Conservation (phyloP, 1,139 yeast genomes). For the Saccharomyces hybrid region DNA sequence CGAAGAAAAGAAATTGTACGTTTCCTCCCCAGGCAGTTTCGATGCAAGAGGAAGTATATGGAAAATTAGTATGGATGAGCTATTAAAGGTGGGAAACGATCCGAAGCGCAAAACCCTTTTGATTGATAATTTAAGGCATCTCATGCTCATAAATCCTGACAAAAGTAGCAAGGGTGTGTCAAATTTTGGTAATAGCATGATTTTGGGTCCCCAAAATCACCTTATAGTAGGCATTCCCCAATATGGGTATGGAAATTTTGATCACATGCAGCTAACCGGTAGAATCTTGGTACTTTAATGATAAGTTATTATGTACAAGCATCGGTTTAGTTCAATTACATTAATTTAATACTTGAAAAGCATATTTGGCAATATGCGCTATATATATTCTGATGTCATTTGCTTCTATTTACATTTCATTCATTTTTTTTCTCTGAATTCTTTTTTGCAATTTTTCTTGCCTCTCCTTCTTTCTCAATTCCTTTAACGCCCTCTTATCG, state of each 20-base stretch:
- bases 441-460: slow-evolving; percentile 24
- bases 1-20: slow-evolving; percentile 21
- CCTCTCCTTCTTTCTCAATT: slow-evolving; percentile 25
- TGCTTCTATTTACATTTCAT: neutral
- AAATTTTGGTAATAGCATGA: slow-evolving; percentile 39
- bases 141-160: slow-evolving; percentile 8
- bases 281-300: slow-evolving; percentile 9
- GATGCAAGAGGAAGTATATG: slow-evolving; percentile 41
- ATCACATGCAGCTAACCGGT: slow-evolving; percentile 15
- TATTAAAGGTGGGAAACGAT: slow-evolving; percentile 11
- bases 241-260: slow-evolving; percentile 32
- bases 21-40: slow-evolving; percentile 38
- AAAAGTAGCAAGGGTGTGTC: slow-evolving; percentile 26
- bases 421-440: slow-evolving; percentile 18
- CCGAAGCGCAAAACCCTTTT: slow-evolving; percentile 7
- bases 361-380: neutral
- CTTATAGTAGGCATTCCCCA: slow-evolving; percentile 43
- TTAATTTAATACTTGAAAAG: neutral
- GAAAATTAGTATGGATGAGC: slow-evolving; percentile 28
- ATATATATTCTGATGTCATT: neutral
- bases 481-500: slow-evolving; percentile 18
- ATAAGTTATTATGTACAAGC: neutral
- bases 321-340: neutral
- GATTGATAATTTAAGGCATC: slow-evolving; percentile 8
- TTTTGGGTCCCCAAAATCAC: slow-evolving; percentile 19